Evolutionary conservation across 768 basidiomycete species (phyloP).

Genomic region (Boletus fagicola): DNA sequence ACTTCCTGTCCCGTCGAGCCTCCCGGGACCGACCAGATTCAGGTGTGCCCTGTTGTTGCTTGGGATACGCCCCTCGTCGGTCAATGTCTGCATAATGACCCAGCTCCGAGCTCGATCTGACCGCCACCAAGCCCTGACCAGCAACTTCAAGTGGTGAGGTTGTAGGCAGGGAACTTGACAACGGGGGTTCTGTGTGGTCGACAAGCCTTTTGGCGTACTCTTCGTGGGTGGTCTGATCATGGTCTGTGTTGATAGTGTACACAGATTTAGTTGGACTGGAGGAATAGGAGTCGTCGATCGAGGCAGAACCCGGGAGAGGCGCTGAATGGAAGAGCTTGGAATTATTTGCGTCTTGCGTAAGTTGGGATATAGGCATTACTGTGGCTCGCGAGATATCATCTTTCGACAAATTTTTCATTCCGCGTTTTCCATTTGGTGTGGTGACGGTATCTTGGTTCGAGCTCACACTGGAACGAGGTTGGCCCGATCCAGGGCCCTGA

Average conservation of each 20-base stretch:
- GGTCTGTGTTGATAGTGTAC: slow-evolving; percentile 41
- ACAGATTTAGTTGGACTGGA: slow-evolving; percentile 57
- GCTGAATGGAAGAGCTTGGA: slow-evolving; percentile 58
- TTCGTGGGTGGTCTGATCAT: slow-evolving; percentile 23
- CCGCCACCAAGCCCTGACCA: slow-evolving; percentile 28
- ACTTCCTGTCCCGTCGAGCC: slow-evolving; percentile 52
- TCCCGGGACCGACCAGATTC: slow-evolving; percentile 55
- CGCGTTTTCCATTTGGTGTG: slow-evolving; percentile 31
- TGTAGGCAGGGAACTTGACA: slow-evolving; percentile 60
- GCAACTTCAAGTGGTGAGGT: slow-evolving; percentile 44
- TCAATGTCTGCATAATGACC: slow-evolving; percentile 76
- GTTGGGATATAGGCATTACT: slow-evolving; percentile 55
- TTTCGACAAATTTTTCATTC: slow-evolving; percentile 47
- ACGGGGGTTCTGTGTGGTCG: slow-evolving; percentile 54
- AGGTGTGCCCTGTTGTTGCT: slow-evolving; percentile 47
- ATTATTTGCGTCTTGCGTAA: slow-evolving; percentile 53
- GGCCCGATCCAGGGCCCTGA: slow-evolving; percentile 33
- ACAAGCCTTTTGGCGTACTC: slow-evolving; percentile 38
- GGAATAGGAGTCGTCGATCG: slow-evolving; percentile 33
- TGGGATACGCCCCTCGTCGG: slow-evolving; percentile 27
- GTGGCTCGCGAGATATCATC: slow-evolving; percentile 59
- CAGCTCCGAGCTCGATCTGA: slow-evolving; percentile 75
- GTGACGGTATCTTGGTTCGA: slow-evolving; percentile 34
- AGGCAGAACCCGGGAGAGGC: slow-evolving; percentile 26
- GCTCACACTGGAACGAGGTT: slow-evolving; percentile 58